Base-by-base conservation (phyloP, 1,284 basidiomycete genomes). In the Nidula niveotomentosa region DNA sequence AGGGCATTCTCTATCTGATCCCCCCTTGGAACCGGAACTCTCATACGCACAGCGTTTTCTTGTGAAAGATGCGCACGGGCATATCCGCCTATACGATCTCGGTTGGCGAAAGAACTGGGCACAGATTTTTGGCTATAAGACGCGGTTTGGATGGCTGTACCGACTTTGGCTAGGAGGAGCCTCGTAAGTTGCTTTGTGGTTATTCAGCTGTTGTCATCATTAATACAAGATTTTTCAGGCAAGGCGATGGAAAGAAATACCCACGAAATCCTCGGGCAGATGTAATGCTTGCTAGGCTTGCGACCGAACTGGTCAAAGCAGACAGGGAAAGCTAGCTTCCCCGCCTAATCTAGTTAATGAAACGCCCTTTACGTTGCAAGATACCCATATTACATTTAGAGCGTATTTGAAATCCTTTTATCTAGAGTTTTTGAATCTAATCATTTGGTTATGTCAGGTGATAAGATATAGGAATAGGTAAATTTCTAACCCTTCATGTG, bases 1-100 rank as follows among this genome's bases (percentile, higher is more conserved):
- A 13, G 74, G 71, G 8, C 78, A 78, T 60, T 72, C 68, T 45
- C 73, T 88, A 36, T 88, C 87, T 1, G 76, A 84, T 59, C 87
- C 87, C 13, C 87, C 86, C 10, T 67, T 84, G n/a, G 91, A 94
- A 65, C 84, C 91, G 58, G 86, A 93, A 58, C 76, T 96, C 9
- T 86, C 85, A 0, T 83, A 80, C 53, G 65, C 71, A 1, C 93
- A 96, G 69, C 80, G 92, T 33, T 71, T 77, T 34, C 74, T 89
- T 2, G 84, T 94, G 0, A 81, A 79, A 48, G 76, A 81, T 15
- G 89, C 89, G 15, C 90, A 92, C 58, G 72, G 79, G 2, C 67
- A 78, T 15, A 82, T 94, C 51, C 81, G 81, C 18, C 58, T 91
- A 13, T 96, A 93, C 63, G 86, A 94, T 67, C 63, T 94, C 3